phyloP scores from a whole-genome alignment of 768 basidiomycete species.

The Rhizopogon vesiculosus region DNA sequence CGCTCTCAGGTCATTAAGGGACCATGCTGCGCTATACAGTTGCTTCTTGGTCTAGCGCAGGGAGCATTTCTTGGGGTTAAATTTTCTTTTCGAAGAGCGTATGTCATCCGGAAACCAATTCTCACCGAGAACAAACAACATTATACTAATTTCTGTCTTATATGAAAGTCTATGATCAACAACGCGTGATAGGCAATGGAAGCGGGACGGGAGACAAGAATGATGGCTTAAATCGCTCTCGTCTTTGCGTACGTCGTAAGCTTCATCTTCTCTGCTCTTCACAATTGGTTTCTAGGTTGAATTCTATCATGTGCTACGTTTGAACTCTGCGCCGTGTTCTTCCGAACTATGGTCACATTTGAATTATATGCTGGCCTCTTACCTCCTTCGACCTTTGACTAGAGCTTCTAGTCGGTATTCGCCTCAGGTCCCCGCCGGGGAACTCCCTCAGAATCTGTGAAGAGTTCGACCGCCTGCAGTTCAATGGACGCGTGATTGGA shows the following conservation, averaged over 20 bases:
- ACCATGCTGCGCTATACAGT: slow-evolving; percentile 16
- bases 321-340: background rate
- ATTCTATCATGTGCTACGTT: background rate
- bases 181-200: slow-evolving; percentile 29
- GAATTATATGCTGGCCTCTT: background rate
- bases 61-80: slow-evolving; percentile 16
- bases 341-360: background rate
- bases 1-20: slow-evolving; percentile 24
- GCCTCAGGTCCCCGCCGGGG: background rate
- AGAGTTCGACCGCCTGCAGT: background rate
- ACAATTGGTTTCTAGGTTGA: background rate
- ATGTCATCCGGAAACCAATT: slow-evolving; percentile 18
- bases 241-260: background rate
- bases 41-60: slow-evolving; percentile 20
- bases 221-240: background rate
- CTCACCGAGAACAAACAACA: slow-evolving; percentile 21
- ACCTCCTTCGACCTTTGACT: background rate
- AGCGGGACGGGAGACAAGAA: slow-evolving; percentile 6
- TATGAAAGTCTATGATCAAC: slow-evolving; percentile 20
- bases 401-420: background rate
- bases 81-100: slow-evolving; percentile 20
- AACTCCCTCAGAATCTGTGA: background rate
- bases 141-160: slow-evolving; percentile 14
- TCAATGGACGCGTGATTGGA: background rate
- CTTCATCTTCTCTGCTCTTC: background rate